phyloP scores from a whole-genome alignment of 345 rosid species.

The Bruguiera parviflora region DNA sequence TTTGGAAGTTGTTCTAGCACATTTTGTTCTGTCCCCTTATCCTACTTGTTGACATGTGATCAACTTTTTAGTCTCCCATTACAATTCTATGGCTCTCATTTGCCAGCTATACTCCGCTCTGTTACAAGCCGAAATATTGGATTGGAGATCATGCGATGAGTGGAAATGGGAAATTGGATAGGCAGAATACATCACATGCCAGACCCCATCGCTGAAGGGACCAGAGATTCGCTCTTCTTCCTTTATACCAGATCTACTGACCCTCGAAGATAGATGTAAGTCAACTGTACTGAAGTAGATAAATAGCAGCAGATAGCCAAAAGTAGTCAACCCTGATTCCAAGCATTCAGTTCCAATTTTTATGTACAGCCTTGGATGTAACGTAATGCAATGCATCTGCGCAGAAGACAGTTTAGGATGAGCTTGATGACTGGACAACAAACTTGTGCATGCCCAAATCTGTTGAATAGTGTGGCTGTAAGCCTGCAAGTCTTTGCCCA shows the following conservation, averaged over 20 bases:
- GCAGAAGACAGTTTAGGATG: no score
- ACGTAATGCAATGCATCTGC: no score
- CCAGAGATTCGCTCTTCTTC: conserved; percentile 19
- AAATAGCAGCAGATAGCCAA: no score
- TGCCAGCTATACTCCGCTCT: conserved; percentile 21
- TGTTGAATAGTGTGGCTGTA: conserved; percentile 26
- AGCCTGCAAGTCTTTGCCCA: conserved; percentile 26
- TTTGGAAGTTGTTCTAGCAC: conserved; percentile 46
- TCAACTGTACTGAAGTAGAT: background rate
- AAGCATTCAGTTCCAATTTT: no score
- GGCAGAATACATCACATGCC: conserved; percentile 15
- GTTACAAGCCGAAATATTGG: conserved; percentile 8
- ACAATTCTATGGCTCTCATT: conserved; percentile 19
- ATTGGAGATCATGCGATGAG: background rate
- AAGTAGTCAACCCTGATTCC: no score
- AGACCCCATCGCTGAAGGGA: conserved; percentile 35
- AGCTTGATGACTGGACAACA: no score
- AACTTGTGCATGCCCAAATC: conserved; percentile 12
- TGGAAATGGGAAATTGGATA: conserved; percentile 9
- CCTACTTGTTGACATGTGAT: conserved; percentile 37
- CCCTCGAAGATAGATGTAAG: background rate
- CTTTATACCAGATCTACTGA: background rate
- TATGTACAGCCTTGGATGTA: no score
- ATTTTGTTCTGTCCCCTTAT: conserved; percentile 56
- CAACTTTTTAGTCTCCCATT: conserved; percentile 11